Evolutionary conservation across 1,284 basidiomycete species (phyloP), one percentile per base, ranked within the genome.

Genomic region (Volvariella volvacea): DNA sequence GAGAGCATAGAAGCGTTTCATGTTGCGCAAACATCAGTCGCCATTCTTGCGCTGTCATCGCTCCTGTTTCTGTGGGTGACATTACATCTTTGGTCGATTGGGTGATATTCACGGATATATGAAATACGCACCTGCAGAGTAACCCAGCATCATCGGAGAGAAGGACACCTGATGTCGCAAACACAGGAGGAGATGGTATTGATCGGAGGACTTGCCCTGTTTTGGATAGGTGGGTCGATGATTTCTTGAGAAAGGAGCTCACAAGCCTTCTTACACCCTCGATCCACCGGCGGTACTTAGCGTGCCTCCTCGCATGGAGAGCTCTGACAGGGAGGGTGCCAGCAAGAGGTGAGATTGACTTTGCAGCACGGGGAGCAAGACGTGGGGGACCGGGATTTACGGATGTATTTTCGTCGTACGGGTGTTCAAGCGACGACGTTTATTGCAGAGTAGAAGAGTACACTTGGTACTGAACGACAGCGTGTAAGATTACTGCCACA

Each of bases 361-460:
- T 36, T 6, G 34, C 34, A 36, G 34, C 25, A 12, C 25, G 12
- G 25, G 6, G 6, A 12, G 25, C 25, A 12, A 28, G 12, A 12
- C 25, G 25, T 28, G 25, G 25, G 6, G 25, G 25, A 6, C 25
- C 25, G 12, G 25, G 25, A 28, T 28, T 28, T 28, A 28, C 25
- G 6, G 25, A 28, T 28, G 6, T 12, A 28, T 28, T 28, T 28
- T 6, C 25, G 6, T 6, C 74, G 37, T 73, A 75, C 59, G 73
- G 74, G 3, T 86, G 83, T 59, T 65, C 64, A 44, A 66, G 66
- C 38, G 75, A 80, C 48, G 79, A 79, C 47, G 64, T 69, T 30
- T 78, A 83, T 52, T 88, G 84, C 53, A 68, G 84, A 21, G 73
- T 82, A 12, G 85, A 88, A 54, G 85, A 88, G 56, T 88, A 78